Base-by-base conservation (phyloP, 31 red algal species). In the Porphyra umbilicalis region DNA sequence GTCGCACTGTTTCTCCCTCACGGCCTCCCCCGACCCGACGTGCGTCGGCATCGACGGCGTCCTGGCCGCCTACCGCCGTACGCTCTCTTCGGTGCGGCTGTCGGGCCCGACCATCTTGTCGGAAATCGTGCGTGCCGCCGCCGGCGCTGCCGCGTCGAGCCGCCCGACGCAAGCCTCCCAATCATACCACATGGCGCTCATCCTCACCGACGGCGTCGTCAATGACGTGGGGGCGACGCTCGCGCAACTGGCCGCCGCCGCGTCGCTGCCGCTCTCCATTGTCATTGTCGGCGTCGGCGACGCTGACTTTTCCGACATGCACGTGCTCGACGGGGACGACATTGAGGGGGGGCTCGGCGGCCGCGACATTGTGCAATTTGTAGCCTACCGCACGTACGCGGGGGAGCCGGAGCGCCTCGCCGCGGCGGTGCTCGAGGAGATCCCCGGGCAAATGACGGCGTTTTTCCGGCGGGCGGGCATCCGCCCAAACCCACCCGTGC, bases 241-340 rank as follows among this genome's bases (percentile, higher is more conserved):
- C 32, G 89, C 88, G 14, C 75, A 89, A 8, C 85, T 93, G 29
- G 83, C 78, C 77, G 79, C 79, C 81, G 94, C 94, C 25, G 79
- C 94, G 33, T 78, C 85, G 33, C 77, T 93, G 15, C 90, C 90
- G 9, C 80, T 97, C 20, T 97, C 94, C 0, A 93, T 97, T 76
- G 90, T 93, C 9, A 89, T 97, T 83, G 88, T 97, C 36, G 90
- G 90, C 9, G 88, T 97, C 8, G 94, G 94, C 35, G 88, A 90
- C 35, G 88, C 90, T 1, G 78, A 86, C n/a, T 93, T 93, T 78
- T 34, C 83, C 0, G 39, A 90, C 30, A 77, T 97, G 83, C 83
- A 90, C 30, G 82, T 44, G 32, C 85, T 94, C 10, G 87, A 94
- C 67, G 92, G 88, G 15, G 92, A 90, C 82, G 34, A 81, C 35